Percentiles rank a stretch among this genome's conserved stretches.
Conservation (phyloP, 2,329 filamentous ascomycete species). For the Alternaria consortialis region DNA sequence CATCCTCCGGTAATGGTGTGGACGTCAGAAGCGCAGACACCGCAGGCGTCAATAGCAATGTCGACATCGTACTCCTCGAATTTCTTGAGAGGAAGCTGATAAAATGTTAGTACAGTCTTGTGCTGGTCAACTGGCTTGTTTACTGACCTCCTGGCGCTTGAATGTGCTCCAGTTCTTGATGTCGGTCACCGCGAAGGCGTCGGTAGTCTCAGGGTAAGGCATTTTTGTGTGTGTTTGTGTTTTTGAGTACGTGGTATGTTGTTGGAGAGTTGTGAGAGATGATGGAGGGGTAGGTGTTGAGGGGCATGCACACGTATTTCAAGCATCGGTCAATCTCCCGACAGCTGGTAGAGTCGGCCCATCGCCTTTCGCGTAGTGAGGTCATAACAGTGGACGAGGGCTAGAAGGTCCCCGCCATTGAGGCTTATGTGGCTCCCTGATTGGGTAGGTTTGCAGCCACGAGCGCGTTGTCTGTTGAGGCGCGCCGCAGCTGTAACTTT, state of each 20-base stretch:
- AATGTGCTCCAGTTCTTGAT: slow-evolving; percentile 70
- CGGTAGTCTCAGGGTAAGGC: slow-evolving; percentile 62
- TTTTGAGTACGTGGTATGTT: slow-evolving; percentile 11
- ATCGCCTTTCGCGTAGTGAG: slow-evolving; percentile 43
- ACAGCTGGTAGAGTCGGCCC: slow-evolving; percentile 34
- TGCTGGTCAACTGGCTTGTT: not conserved
- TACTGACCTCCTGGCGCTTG: slow-evolving; percentile 63
- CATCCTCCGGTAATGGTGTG: slow-evolving; percentile 66
- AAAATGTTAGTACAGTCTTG: slow-evolving; percentile 19
- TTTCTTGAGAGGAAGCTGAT: slow-evolving; percentile 80
- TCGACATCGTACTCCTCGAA: slow-evolving; percentile 90
- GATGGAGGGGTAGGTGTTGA: slow-evolving; percentile 29
- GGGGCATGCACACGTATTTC: slow-evolving; percentile 40
- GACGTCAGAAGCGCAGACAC: slow-evolving; percentile 60
- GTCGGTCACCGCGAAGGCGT: slow-evolving; percentile 59
- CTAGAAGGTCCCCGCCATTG: slow-evolving; percentile 15
- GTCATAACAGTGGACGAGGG: slow-evolving; percentile 39
- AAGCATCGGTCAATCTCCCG: slow-evolving; percentile 24
- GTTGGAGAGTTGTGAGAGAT: slow-evolving; percentile 11
- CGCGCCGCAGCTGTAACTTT: slow-evolving; percentile 15
- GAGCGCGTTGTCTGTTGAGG: slow-evolving; percentile 7
- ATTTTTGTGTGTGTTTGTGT: slow-evolving; percentile 44
- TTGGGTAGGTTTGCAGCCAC: slow-evolving; percentile 6
- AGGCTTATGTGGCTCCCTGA: slow-evolving; percentile 1
- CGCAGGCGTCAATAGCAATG: slow-evolving; percentile 76